Percentiles rank a stretch among this genome's conserved stretches.
These are phyloP conservation scores for Bolboschoenus planiculmis DNA, from an alignment of 176 grass and related monocot species.

Conservation along the genomic window DNA sequence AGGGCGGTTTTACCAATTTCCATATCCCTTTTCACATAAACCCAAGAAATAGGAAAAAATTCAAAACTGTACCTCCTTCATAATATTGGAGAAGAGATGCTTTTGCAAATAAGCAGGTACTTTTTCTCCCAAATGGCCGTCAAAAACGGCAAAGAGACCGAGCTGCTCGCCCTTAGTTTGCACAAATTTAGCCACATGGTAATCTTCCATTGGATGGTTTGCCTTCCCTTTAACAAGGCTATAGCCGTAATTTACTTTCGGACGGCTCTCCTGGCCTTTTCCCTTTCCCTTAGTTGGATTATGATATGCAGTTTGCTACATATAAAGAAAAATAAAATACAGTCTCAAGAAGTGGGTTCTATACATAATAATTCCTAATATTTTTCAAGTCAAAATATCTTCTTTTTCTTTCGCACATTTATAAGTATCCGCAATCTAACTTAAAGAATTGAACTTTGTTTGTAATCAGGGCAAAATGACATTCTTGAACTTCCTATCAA, in stretches of 20 bases:
- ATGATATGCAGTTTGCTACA: slow-evolving; percentile 20
- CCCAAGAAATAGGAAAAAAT: background rate
- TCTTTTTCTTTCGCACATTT: background rate
- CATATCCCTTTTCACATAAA: background rate
- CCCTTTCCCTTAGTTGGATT: slow-evolving; percentile 21
- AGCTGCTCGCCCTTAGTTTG: slow-evolving; percentile 27
- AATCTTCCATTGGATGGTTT: slow-evolving; percentile 47
- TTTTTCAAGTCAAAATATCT: background rate
- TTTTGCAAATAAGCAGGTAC: slow-evolving; percentile 46
- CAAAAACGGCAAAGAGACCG: slow-evolving; percentile 42
- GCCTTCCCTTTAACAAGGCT: slow-evolving; percentile 44
- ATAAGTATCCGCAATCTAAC: background rate
- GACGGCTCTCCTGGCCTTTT: slow-evolving; percentile 12
- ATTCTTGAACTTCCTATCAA: background rate
- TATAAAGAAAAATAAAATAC: slow-evolving; percentile 9
- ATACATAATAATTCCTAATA: background rate
- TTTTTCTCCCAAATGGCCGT: slow-evolving; percentile 40
- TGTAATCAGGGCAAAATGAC: background rate
- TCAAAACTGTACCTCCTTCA: slow-evolving; percentile 32
- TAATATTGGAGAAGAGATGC: slow-evolving; percentile 39
- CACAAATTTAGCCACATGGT: slow-evolving; percentile 37
- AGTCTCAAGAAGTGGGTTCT: background rate
- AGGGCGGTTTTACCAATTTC: background rate
- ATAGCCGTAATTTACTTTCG: slow-evolving; percentile 35
- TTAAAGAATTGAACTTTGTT: background rate